Evolutionary conservation across 345 rosid genomes (phyloP), one percentile per base, ranked within the genome.

Genomic region (Dipteronia sinensis): DNA sequence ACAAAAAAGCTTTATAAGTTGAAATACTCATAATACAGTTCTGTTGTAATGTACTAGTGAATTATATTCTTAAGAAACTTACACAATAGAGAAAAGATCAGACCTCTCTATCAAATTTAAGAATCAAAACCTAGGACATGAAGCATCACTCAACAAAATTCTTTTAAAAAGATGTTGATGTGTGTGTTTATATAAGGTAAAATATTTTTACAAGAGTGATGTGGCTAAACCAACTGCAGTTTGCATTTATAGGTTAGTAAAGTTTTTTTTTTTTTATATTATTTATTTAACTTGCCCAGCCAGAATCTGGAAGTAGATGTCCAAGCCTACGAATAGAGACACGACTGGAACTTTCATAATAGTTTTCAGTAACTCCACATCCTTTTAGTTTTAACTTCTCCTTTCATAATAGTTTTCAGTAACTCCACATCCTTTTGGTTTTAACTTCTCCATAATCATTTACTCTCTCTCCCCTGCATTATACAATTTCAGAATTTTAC

Each of bases 281-380:
- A 27, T 61, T 25, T n/a, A 44, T 49, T 4, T 3, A 25, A 88
- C 93, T 82, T 71, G 90, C 98, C 94, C 93, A 90, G 69, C 89
- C 88, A 76, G 91, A 87, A 89, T 89, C 94, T 56, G 98, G 98
- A 84, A 93, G 92, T 80, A 93, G 80, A 77, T 94, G 94, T 70
- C 96, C 98, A 65, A 91, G 96, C 63, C 93, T 84, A 53, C 94
- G 85, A 75, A 91, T 53, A 69, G 93, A 90, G 70, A 90, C 89
- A 69, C 89, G 92, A 66, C 88, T 85, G 77, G 82, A 89, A 56
- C 81, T 81, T 76, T 88, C 84, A 74, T 71, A 27, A 27, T 27
- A 90, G 62, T 74, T 88, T 76, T 84, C 94, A 20, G 76, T 7
- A 78, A 81, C 74, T n/a, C 86, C 83, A 80, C 76, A 79, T 77